Evolutionary conservation across 495 filamentous ascomycete species (phyloP).

Genomic region (Neurospora sp.): DNA sequence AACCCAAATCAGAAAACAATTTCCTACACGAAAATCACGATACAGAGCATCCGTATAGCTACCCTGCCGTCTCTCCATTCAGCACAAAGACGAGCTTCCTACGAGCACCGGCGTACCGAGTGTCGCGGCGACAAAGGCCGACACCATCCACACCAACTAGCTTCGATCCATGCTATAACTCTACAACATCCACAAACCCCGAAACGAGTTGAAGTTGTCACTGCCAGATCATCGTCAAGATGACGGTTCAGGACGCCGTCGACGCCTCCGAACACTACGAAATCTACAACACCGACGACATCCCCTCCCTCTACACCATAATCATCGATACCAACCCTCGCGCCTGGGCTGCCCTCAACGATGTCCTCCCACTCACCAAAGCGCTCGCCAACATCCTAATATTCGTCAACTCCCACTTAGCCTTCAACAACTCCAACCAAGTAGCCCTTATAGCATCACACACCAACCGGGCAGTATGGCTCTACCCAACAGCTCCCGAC

Average conservation of each 20-base stretch:
- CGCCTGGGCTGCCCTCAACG: conserved; percentile 74
- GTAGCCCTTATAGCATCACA: conserved; percentile 90
- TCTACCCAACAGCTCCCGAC: conserved; percentile 56
- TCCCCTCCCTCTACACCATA: conserved; percentile 81
- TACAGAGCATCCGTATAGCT: background rate
- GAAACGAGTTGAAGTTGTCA: background rate
- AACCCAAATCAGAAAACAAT: background rate
- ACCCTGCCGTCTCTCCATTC: background rate
- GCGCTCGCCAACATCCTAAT: conserved; percentile 85
- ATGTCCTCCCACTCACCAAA: conserved; percentile 70
- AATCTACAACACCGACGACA: conserved; percentile 48
- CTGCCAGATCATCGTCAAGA: conserved; percentile 6
- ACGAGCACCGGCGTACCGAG: background rate
- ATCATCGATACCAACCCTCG: conserved; percentile 94
- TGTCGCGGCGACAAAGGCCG: background rate
- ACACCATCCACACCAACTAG: background rate
- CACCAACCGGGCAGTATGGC: conserved; percentile 70
- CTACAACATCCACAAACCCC: background rate
- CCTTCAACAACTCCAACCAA: conserved; percentile 84
- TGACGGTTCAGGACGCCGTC: conserved; percentile 58
- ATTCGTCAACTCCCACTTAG: conserved; percentile 92
- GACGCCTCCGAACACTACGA: conserved; percentile 84
- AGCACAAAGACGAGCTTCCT: background rate
- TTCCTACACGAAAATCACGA: background rate
- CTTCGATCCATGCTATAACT: background rate